phyloP scores from a whole-genome alignment of 2,329 filamentous ascomycete genomes.

The Aspergillus melleus region DNA sequence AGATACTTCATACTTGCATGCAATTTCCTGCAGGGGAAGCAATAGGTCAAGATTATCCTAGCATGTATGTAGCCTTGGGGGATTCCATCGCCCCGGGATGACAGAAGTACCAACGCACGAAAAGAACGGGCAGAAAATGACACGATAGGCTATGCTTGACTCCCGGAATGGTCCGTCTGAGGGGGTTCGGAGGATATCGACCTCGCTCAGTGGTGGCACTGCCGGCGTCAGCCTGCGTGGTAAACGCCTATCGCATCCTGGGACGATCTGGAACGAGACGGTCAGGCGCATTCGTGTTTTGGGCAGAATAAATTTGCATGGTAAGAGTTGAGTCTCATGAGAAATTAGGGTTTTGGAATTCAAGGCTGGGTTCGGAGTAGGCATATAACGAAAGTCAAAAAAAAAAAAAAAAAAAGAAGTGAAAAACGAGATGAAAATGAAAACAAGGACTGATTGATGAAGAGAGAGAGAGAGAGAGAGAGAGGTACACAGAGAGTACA shows the following conservation, averaged over 20 bases:
- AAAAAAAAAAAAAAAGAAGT: not conserved
- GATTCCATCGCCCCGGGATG: not conserved
- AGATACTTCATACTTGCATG: not conserved
- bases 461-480: too few species aligned
- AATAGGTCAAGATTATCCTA: not conserved
- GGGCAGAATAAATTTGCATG: too few species aligned
- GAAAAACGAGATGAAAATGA: not conserved
- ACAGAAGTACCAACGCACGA: not conserved
- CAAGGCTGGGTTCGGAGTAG: not conserved
- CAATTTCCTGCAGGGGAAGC: not conserved
- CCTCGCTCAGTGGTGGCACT: not conserved
- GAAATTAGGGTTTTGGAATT: not conserved
- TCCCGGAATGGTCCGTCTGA: slow-evolving; percentile 3
- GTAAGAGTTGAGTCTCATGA: too few species aligned
- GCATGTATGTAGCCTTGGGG: not conserved
- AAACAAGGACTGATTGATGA: too few species aligned
- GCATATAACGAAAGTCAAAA: not conserved
- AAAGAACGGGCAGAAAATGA: not conserved
- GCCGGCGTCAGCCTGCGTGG: not conserved
- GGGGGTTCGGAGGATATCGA: slow-evolving; percentile 12
- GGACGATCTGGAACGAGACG: not conserved
- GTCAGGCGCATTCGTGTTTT: not conserved
- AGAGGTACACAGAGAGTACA: too few species aligned
- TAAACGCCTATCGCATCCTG: too few species aligned
- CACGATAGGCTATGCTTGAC: not conserved